Evolutionary conservation across 2,329 filamentous ascomycete genomes (phyloP), one percentile per base, ranked within the genome.

Genomic region (Colletotrichum tanaceti): DNA sequence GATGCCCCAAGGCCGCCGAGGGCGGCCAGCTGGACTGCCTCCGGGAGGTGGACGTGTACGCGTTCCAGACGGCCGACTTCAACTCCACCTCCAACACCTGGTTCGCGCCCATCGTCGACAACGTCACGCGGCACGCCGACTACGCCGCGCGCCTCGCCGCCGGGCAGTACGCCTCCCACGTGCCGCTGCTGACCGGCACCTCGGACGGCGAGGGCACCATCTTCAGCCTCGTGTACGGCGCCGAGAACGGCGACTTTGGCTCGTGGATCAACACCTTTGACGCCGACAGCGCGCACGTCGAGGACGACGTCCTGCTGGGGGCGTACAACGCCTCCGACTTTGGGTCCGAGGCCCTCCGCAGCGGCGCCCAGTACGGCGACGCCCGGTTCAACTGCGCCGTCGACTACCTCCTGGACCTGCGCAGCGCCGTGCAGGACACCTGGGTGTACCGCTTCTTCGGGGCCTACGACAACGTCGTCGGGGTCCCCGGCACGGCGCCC

Each of bases 391-490:
- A 82, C 72, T 84, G 82, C 70, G 72, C 79, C 1, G 75, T 79
- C 3, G 79, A 80, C 71, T 80, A 78, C 44, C 73, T 83, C 13
- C 68, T 79, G 35, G 79, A 83, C 65, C 47, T 83, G 24, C 80
- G 81, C 52, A 79, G 77, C 63, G 44, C 70, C 11, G 18, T 62
- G 6, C 81, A 83, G 68, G 68, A 78, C 7, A 82, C 80, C 0
- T 83, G 81, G 81, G 74, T 75, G 3, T 83, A 83, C 72, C 79
- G 81, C 35, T 83, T 81, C 75, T 80, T 81, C 54, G 80, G 78
- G 38, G 73, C 76, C 13, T 83, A 82, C 57, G 74, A 80, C 65
- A 82, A 81, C 58, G 78, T 80, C 2, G 77, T 79, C 10, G 79
- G 78, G 11, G 67, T 72, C n/a, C 75, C 77, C 11, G 75, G 75